Base-by-base conservation (phyloP, 2,329 filamentous ascomycete species). In the Microcera coccophila region DNA sequence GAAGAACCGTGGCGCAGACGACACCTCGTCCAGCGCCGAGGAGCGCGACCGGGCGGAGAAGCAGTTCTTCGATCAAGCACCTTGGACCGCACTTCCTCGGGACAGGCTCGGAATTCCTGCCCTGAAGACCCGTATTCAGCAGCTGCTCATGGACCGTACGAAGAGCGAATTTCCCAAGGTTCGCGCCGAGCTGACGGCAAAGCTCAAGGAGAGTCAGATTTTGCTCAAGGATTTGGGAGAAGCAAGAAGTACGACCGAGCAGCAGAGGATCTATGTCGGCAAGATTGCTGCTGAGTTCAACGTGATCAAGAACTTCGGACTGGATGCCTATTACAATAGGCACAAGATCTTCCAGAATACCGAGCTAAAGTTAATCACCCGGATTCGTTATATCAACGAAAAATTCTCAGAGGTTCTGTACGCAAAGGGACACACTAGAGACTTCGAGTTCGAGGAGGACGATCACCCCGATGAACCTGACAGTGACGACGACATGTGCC, bases 1-100 rank as follows among this genome's bases (percentile, higher is more conserved):
- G 37, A 68, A 69, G 39, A 78, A 75, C 20, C 68, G 72, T 0
- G 58, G 73, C 9, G 66, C 69, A 0, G 71, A 74, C 12, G 70
- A 75, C 4, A 49, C 35, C 0, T 41, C 53, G 1, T 64, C 65
- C 1, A 61, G 55, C 0, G 41, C 68, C 0, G 42, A 54, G 1
- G 48, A 67, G 1, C 64, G 70, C 0, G 51, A 62, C 5, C 36
- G 24, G 0, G 43, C 55, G 0, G 73, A 75, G 45, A 54, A 41
- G 2, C 38, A 22, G 0, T 72, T 76, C 43, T 74, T 74, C 35
- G 15, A 41, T 0, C 12, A 57, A 0, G 36, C 48, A 0, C 66
- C 66, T 0, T 76, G 72, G 73, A 49, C 48, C 0, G 44, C 3
- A 1, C 52, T 67, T 0, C 45, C 53, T 0, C 31, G 46, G 0